Percentiles rank a stretch among this genome's conserved stretches.
These are phyloP conservation scores for Murraya koenigii DNA, from an alignment of 345 rosid species.

Conservation along the genomic window DNA sequence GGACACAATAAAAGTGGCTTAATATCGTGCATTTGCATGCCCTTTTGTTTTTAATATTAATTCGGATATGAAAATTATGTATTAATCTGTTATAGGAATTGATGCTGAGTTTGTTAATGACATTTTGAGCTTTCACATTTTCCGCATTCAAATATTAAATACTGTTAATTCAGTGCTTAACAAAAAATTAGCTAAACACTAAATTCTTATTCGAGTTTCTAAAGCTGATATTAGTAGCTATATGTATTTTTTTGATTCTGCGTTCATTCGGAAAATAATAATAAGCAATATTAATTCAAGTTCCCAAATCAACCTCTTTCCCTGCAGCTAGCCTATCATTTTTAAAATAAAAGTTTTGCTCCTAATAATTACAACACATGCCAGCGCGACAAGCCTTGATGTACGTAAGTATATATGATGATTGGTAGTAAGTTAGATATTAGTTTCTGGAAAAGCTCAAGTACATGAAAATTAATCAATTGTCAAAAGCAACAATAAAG, in stretches of 20 bases:
- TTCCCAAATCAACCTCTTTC: neutral
- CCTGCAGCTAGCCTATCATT: neutral
- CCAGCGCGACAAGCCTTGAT: slow-evolving; percentile 2
- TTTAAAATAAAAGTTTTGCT: neutral
- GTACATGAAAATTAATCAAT: neutral
- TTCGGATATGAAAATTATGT: too few species aligned
- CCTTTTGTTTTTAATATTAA: too few species aligned
- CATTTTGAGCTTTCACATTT: too few species aligned
- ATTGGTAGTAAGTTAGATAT: neutral
- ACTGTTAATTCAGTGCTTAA: too few species aligned
- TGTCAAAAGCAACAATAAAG: neutral
- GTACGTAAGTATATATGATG: neutral
- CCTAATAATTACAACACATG: slow-evolving; percentile 8
- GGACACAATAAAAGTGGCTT: too few species aligned
- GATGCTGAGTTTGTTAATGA: too few species aligned
- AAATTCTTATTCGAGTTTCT: too few species aligned
- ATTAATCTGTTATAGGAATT: too few species aligned
- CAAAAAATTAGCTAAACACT: too few species aligned
- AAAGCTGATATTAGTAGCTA: too few species aligned
- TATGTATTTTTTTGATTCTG: neutral
- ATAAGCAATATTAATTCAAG: neutral
- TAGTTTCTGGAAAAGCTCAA: neutral
- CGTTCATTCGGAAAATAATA: neutral
- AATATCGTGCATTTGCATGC: too few species aligned
- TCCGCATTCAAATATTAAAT: too few species aligned